Evolutionary conservation across 148 eudicot species (phyloP), one percentile per base, ranked within the genome.

Genomic region (Rhododendron vialii): DNA sequence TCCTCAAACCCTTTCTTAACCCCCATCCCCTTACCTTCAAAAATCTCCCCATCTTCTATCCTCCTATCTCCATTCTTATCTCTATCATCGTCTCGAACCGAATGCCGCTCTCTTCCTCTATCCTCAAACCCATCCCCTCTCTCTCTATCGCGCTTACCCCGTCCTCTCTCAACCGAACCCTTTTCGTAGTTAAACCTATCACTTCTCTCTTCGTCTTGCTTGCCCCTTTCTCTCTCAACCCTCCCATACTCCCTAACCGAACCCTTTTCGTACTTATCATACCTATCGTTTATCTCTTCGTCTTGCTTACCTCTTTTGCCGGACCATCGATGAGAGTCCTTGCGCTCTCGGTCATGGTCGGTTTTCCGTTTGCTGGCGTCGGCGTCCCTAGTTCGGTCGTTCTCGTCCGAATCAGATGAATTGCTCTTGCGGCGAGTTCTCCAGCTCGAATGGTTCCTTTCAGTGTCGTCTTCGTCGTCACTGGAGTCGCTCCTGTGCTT

Each of bases 81-180:
- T 26, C 67, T 83, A 26, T n/a, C 13, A 43, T 81, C 82, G 2
- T 59, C 26, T 22, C 65, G 65, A 20, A 59, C 65, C n/a, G 26
- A 59, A 28, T 69, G 75, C 36, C 36, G 17, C 1, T 28, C 30
- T 18, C 75, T 69, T 10, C 69, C 86, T 5, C 57, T 87, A 30
- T 30, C 41, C n/a, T 7, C 84, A 51, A 71, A 14, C 45, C 59
- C 35, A 13, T 76, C 48, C 84, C 38, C 69, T 30, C 85, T 77
- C 4, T 84, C 82, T 67, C 80, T 89, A 59, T 86, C 83, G 2
- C 59, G 88, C 73, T 22, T 82, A 18, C 83, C 86, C 38, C 87
- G 81, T 7, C 84, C 86, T 0, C 85, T 78, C 48, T 65, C 20
- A 17, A 63, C 28, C 71, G 30, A n/a, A 63, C 71, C 71, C 71